phyloP scores from a whole-genome alignment of 164 flowering plant genomes.

The Hamamelis virginiana region DNA sequence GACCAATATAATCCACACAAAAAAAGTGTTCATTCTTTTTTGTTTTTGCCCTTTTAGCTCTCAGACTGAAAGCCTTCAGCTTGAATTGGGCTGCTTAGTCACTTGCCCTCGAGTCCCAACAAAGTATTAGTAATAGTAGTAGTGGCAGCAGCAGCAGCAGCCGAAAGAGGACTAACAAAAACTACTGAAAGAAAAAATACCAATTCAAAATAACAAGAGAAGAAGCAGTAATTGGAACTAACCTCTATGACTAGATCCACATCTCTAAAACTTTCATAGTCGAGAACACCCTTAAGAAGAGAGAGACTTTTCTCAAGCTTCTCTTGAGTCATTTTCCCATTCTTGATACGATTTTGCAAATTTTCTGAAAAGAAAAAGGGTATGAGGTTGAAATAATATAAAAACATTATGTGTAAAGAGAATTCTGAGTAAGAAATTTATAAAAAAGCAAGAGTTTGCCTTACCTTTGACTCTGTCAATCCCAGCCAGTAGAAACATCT shows the following conservation, averaged over 20 bases:
- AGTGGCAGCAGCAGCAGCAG: background rate
- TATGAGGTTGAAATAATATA: conserved; percentile 1
- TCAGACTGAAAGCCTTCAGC: too few relatives aligned
- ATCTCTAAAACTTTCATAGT: conserved; percentile 71
- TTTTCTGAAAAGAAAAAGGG: conserved; percentile 47
- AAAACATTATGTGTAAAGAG: background rate
- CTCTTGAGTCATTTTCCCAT: conserved; percentile 70
- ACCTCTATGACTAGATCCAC: conserved; percentile 95
- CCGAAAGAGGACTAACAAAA: background rate
- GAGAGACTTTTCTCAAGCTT: conserved; percentile 65
- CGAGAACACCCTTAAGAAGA: conserved; percentile 68
- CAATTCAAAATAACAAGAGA: background rate
- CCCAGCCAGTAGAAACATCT: conserved; percentile 70
- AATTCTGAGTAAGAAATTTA: background rate
- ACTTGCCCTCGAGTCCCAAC: too few relatives aligned
- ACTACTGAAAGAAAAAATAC: background rate
- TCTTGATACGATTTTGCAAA: conserved; percentile 76
- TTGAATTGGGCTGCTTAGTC: too few relatives aligned
- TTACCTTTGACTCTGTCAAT: conserved; percentile 69
- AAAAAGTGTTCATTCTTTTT: background rate
- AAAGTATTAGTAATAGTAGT: background rate
- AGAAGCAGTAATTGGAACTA: too few relatives aligned
- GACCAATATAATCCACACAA: background rate
- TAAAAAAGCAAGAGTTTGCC: background rate
- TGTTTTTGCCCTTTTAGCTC: background rate